phyloP scores from a whole-genome alignment of 805 yeast species.

The Ogataea angusta region DNA sequence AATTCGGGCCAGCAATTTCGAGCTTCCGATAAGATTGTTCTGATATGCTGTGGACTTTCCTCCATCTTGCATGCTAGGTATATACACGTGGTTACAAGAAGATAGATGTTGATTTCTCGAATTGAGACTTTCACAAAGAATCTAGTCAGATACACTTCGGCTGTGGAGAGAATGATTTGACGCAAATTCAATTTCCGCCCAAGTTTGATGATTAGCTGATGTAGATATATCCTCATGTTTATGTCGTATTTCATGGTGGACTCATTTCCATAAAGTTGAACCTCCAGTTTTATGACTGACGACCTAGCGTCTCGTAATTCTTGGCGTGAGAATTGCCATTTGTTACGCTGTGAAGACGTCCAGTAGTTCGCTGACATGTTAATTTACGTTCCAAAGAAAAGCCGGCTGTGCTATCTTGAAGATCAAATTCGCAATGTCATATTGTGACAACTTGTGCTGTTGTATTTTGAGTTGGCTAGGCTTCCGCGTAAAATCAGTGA shows the following conservation, averaged over 20 bases:
- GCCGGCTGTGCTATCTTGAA: background rate
- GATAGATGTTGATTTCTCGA: conserved; percentile 77
- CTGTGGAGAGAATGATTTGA: conserved; percentile 83
- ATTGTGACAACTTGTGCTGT: background rate
- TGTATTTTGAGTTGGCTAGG: background rate
- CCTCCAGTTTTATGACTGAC: conserved; percentile 21
- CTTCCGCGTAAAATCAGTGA: background rate
- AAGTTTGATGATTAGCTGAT: conserved; percentile 66
- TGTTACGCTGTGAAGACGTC: conserved; percentile 74
- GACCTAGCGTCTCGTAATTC: conserved; percentile 37
- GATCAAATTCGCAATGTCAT: background rate
- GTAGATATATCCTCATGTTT: conserved; percentile 74
- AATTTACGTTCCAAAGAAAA: background rate
- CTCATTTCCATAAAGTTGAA: conserved; percentile 11
- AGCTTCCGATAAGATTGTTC: conserved; percentile 80
- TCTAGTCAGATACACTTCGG: conserved; percentile 80
- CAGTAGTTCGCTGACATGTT: conserved; percentile 84
- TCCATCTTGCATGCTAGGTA: conserved; percentile 92
- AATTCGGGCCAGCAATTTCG: conserved; percentile 92
- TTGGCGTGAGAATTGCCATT: conserved; percentile 78
- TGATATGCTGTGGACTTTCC: conserved; percentile 91
- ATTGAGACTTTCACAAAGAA: conserved; percentile 70
- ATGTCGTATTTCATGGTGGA: conserved; percentile 45
- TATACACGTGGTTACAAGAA: conserved; percentile 78
- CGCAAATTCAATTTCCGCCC: conserved; percentile 77